A percentile compares a stretch with the other conserved stretches of the same genome.
phyloP scores from a whole-genome alignment of 2,329 filamentous ascomycete genomes.

The Microdochium nivale region DNA sequence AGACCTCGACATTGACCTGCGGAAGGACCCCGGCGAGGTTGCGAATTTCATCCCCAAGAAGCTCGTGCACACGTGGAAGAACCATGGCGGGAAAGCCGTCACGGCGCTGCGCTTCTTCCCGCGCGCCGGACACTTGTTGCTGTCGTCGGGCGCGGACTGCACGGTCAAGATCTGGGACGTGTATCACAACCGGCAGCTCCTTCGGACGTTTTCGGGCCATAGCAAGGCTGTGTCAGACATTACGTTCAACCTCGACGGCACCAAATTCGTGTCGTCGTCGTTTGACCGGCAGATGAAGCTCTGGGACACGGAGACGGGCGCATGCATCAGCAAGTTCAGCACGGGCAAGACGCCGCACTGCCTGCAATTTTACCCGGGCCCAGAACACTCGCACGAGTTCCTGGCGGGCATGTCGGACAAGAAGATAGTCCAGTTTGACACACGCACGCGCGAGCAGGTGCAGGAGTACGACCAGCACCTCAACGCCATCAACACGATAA shows the following conservation, averaged over 20 bases:
- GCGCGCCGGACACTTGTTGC: slow-evolving; percentile 72
- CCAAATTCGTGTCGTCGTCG: slow-evolving; percentile 80
- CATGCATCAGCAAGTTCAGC: slow-evolving; percentile 79
- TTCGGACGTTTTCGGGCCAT: slow-evolving; percentile 89
- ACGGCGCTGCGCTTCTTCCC: slow-evolving; percentile 90
- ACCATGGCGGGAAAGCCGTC: slow-evolving; percentile 72
- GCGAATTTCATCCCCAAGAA: slow-evolving; percentile 96
- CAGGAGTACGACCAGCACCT: slow-evolving; percentile 98
- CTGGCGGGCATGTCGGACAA: slow-evolving; percentile 96
- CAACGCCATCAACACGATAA: slow-evolving; percentile 95
- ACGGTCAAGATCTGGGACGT: slow-evolving; percentile 93
- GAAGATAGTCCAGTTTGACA: slow-evolving; percentile 97
- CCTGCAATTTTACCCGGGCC: slow-evolving; percentile 80
- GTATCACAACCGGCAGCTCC: slow-evolving; percentile 79
- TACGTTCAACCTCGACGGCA: slow-evolving; percentile 75
- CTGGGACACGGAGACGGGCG: slow-evolving; percentile 94
- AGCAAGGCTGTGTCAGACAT: slow-evolving; percentile 84
- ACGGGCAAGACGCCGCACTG: slow-evolving; percentile 95
- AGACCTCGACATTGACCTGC: slow-evolving; percentile 78
- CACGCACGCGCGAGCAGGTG: slow-evolving; percentile 67
- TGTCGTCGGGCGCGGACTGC: slow-evolving; percentile 83
- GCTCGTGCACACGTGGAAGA: slow-evolving; percentile 81
- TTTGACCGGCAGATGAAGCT: slow-evolving; percentile 96
- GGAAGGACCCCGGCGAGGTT: slow-evolving; percentile 67
- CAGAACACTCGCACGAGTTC: slow-evolving; percentile 76